Conservation (phyloP, 1,139 yeast species). For the Blastobotrys buckinghamii region DNA sequence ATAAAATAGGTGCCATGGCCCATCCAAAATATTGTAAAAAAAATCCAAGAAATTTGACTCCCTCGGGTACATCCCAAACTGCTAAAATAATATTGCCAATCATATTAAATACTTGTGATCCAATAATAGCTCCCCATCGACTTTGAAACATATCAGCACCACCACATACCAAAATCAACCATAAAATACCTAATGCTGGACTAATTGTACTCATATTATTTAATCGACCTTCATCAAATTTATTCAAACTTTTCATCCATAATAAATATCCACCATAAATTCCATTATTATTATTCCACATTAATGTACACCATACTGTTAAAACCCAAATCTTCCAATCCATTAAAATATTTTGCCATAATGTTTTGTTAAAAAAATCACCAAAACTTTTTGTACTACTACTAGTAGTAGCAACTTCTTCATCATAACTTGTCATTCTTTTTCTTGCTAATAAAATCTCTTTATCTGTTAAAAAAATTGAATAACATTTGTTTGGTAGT, state of each 20-base stretch:
- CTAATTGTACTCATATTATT: slow-evolving; percentile 46
- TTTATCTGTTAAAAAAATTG: slow-evolving; percentile 27
- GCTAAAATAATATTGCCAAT: slow-evolving; percentile 41
- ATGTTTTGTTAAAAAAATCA: slow-evolving; percentile 26
- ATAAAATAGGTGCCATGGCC: slow-evolving; percentile 35
- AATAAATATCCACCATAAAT: slow-evolving; percentile 41
- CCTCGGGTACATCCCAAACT: slow-evolving; percentile 42
- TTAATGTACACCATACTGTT: slow-evolving; percentile 35
- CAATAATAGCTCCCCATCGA: slow-evolving; percentile 31
- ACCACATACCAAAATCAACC: slow-evolving; percentile 34
- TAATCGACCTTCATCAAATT: slow-evolving; percentile 35
- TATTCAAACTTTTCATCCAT: slow-evolving; percentile 25
- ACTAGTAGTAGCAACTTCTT: slow-evolving; percentile 30
- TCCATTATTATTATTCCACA: slow-evolving; percentile 34
- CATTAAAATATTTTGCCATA: slow-evolving; percentile 29
- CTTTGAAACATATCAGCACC: slow-evolving; percentile 47
- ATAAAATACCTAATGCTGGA: slow-evolving; percentile 43
- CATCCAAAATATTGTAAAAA: slow-evolving; percentile 35
- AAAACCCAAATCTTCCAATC: slow-evolving; percentile 38
- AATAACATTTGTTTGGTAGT: slow-evolving; percentile 46
- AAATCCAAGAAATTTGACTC: slow-evolving; percentile 45
- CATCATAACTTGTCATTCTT: slow-evolving; percentile 46
- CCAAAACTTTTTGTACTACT: slow-evolving; percentile 25
- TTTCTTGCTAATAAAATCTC: slow-evolving; percentile 27
- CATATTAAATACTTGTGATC: slow-evolving; percentile 40